Evolutionary conservation across 495 filamentous ascomycete genomes (phyloP), one percentile per base, ranked within the genome.

Genomic region (Filosporella fistucella): DNA sequence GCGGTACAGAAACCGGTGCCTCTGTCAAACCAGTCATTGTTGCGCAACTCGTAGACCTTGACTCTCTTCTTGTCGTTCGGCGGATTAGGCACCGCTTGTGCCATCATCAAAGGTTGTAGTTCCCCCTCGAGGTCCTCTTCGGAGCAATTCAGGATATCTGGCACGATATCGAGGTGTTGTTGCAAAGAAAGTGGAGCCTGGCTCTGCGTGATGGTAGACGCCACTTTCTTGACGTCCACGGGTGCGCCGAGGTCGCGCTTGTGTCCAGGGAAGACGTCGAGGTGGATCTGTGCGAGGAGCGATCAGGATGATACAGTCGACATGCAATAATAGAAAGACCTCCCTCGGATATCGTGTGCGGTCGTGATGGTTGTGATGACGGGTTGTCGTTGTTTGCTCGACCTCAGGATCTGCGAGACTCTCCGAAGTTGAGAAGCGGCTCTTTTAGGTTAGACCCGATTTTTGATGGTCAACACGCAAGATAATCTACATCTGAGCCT

Each of bases 1-100:
- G 89, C 90, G 20, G 77, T 86, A 66, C 93, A 98, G 66, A 96
- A 97, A 36, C 93, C 93, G 16, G 93, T 98, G 42, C 93, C 93
- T 51, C 94, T 76, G 69, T 98, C 93, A 64, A 90, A 96, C 93
- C 93, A 98, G 77, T 98, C 94, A 76, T 93, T 96, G 68, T 95
- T 89, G 59, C 85, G 88, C 53, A 98, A 78, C 71, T 98, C 93
- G 67, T 98, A 98, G 57, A 98, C 93, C 75, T 98, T 98, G 58
- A 98, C 93, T 74, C 93, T 86, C 75, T 91, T 95, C 77, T 86
- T 89, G 68, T 91, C 88, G 71, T 84, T 82, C 61, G 82, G 70
- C 62, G 83, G 70, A 75, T 80, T 77, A 74, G 79, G 79, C 72
- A 89, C 79, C 60, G 85, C 80, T 76, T 91, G 83, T 78, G 91